phyloP scores from a whole-genome alignment of 2,329 filamentous ascomycete species.

The Fusarium staphyleae region DNA sequence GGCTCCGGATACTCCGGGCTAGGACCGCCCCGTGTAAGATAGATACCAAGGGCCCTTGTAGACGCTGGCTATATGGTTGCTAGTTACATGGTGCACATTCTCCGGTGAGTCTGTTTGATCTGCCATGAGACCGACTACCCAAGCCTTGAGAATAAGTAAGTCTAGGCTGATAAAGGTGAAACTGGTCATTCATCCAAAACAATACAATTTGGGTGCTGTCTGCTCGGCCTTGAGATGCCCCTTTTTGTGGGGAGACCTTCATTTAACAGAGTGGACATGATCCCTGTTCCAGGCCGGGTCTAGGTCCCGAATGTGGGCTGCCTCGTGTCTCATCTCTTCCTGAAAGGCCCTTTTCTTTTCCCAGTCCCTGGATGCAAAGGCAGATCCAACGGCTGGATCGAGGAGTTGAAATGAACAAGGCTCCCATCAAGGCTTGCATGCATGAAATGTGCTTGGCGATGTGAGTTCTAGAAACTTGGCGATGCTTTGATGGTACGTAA shows the following conservation, averaged over 20 bases:
- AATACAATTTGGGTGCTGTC: slow-evolving; percentile 1
- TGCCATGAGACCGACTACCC: not conserved
- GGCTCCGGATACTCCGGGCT: not conserved
- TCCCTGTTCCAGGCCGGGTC: slow-evolving; percentile 5
- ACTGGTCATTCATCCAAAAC: slow-evolving; percentile 32
- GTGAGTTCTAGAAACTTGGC: slow-evolving; percentile 1
- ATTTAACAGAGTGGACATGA: slow-evolving; percentile 39
- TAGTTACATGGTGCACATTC: not conserved
- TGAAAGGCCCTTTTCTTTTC: not conserved
- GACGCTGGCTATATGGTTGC: not conserved
- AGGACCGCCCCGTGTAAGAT: not conserved
- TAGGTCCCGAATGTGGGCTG: slow-evolving; percentile 4
- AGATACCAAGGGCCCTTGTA: not conserved
- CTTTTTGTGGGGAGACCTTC: slow-evolving; percentile 32
- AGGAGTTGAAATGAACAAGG: too few species aligned
- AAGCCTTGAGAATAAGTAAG: not conserved
- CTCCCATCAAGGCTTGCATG: too few species aligned
- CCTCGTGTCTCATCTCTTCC: slow-evolving; percentile 8
- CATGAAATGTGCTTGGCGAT: slow-evolving; percentile 5
- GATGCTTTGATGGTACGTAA: not conserved
- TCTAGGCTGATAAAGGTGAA: slow-evolving; percentile 12
- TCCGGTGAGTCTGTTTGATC: not conserved
- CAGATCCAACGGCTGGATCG: slow-evolving; percentile 29
- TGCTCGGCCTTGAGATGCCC: slow-evolving; percentile 5
- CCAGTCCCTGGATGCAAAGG: slow-evolving; percentile 17